Evolutionary conservation across 352 stramenopile species (phyloP), one percentile per base, ranked within the genome.

Genomic region (Pythium insidiosum): DNA sequence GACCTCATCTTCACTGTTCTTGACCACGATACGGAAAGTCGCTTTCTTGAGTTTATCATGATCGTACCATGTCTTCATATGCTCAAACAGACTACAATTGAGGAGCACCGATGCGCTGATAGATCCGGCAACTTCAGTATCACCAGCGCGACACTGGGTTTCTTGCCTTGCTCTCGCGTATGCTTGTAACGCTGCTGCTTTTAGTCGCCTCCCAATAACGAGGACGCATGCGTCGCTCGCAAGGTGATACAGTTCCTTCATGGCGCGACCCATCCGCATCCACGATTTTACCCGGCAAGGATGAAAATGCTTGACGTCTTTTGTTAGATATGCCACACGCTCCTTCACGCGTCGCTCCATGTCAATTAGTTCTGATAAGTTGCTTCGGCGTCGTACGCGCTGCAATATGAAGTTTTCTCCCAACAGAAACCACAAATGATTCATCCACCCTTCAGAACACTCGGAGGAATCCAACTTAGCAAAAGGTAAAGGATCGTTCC

Each of bases 391-490:
- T 23, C 73, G 73, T 3, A 74, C 75, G 16, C 76, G 69, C 31
- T 56, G 48, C 22, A 89, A 49, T 30, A 85, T 80, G 46, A 65
- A 82, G n/a, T 87, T 87, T 16, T 78, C 76, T 15, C 71, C 76
- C 24, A 89, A 46, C 11, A 86, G 49, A 38, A 78, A 89, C 73
- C 73, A 89, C 36, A 89, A 53, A 43, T 89, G 61, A 3, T 71
- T 63, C 23, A 85, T 53, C 7, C 52, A 50, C 21, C 15, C 42
- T 0, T 49, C 43, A 9, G 10, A 24, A 6, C 21, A 26, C 6
- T 22, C 19, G 10, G 12, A 26, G 6, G 1, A 21, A 30, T 15
- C n/a, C 19, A 41, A 35, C 29, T 54, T 15, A 13, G 53, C 37
- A 10, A 68, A 50, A 5, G 55, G 63, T 19, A 44, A 20, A 6